Evolutionary conservation across 2,329 filamentous ascomycete species (phyloP).

Genomic region (Colletotrichum orbiculare): DNA sequence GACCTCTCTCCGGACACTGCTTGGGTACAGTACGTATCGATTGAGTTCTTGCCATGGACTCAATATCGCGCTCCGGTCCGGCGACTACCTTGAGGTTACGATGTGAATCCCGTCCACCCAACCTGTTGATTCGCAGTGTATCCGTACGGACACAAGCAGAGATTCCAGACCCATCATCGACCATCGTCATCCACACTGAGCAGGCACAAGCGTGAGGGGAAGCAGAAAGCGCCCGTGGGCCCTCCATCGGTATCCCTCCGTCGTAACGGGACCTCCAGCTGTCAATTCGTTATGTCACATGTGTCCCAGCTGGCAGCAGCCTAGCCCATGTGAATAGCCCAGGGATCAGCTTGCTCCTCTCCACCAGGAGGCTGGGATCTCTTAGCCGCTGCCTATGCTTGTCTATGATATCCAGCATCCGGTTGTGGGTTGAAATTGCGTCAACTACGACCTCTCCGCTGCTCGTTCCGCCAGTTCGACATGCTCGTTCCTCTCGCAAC

Average conservation of each 20-base stretch:
- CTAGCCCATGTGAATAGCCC: neutral
- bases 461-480: too few species aligned
- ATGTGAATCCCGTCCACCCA: constrained; percentile 3
- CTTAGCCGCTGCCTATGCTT: too few species aligned
- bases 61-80: constrained; percentile 18
- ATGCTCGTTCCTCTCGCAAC: too few species aligned
- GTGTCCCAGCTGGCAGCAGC: neutral
- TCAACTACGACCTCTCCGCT: too few species aligned
- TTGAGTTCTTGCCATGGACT: neutral
- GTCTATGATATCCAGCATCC: too few species aligned
- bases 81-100: neutral
- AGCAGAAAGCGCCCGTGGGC: constrained; percentile 3
- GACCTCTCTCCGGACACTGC: neutral
- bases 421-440: too few species aligned
- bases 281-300: neutral
- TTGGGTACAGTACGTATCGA: constrained; percentile 12
- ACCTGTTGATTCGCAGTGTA: neutral
- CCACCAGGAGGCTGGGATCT: too few species aligned
- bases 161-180: constrained; percentile 1
- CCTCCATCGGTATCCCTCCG: neutral
- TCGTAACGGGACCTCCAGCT: constrained; percentile 11
- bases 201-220: constrained; percentile 25
- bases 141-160: too few species aligned
- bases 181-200: constrained; percentile 11
- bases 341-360: too few species aligned